Percentiles rank a stretch among this genome's conserved stretches.
phyloP scores from a whole-genome alignment of 176 grass and related monocot genomes.

The Echinochloa phyllopogon region DNA sequence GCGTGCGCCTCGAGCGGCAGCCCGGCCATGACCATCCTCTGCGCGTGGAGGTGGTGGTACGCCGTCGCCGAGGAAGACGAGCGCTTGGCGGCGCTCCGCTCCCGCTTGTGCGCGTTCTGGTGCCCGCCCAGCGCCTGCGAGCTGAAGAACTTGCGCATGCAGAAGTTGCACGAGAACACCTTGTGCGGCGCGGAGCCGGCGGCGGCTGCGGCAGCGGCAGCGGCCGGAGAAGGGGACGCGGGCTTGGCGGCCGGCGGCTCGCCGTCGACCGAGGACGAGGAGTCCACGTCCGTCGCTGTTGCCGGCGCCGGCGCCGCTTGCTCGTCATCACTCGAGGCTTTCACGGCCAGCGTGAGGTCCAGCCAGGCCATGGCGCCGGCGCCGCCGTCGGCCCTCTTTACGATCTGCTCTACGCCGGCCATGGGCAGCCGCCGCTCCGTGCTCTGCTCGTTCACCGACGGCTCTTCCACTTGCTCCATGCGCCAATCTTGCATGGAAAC shows the following conservation, averaged over 20 bases:
- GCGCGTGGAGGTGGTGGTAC: constrained; percentile 53
- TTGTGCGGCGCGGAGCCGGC: constrained; percentile 43
- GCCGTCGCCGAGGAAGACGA: constrained; percentile 30
- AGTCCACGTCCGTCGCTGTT: constrained; percentile 4
- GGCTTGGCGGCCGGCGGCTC: constrained; percentile 29
- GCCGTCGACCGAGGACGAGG: constrained; percentile 41
- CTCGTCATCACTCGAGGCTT: not conserved
- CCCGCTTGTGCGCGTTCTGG: constrained; percentile 94
- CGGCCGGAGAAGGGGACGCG: not conserved
- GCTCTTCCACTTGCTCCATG: constrained; percentile 41
- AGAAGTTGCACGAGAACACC: constrained; percentile 96
- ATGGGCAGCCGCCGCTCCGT: not conserved
- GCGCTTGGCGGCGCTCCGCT: constrained; percentile 74
- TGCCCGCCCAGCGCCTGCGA: constrained; percentile 88
- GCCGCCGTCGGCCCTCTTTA: not conserved
- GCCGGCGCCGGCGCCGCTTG: not conserved
- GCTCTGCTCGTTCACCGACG: constrained; percentile 24
- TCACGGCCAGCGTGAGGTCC: constrained; percentile 58
- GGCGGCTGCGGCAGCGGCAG: too few species aligned
- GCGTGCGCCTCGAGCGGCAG: constrained; percentile 77
- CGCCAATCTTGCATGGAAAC: constrained; percentile 22
- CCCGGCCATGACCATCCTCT: constrained; percentile 65
- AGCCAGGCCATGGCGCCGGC: constrained; percentile 53
- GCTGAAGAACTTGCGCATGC: constrained; percentile 92
- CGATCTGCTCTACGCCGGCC: constrained; percentile 23